Percentiles rank a stretch among this genome's conserved stretches.
Evolutionary conservation across 352 stramenopile species (phyloP).

Genomic region (Pythium sukuiense): DNA sequence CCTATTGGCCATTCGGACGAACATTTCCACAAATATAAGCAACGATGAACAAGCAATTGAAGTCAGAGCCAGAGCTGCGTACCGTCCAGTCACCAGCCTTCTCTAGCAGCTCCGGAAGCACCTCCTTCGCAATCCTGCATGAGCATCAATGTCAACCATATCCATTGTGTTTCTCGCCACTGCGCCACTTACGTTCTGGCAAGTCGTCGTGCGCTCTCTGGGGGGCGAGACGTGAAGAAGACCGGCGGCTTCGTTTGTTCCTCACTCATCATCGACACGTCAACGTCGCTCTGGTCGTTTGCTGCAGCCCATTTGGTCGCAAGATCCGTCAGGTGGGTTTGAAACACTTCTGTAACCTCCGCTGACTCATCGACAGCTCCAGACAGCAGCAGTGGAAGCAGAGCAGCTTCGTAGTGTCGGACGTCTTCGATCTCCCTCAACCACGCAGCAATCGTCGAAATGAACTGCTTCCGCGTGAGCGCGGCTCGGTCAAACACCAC

Average conservation of each 20-base stretch:
- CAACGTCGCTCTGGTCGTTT: slow-evolving; percentile 26
- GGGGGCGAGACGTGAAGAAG: slow-evolving; percentile 54
- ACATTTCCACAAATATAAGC: no score
- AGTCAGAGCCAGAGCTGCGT: not conserved
- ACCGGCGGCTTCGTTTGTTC: slow-evolving; percentile 28
- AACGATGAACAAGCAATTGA: not conserved
- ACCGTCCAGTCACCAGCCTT: slow-evolving; percentile 80
- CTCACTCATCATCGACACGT: slow-evolving; percentile 44
- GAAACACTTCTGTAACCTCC: slow-evolving; percentile 46
- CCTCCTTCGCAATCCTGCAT: slow-evolving; percentile 42
- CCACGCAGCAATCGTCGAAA: slow-evolving; percentile 59
- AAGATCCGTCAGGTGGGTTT: slow-evolving; percentile 46
- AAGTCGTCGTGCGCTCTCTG: slow-evolving; percentile 46
- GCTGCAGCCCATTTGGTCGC: slow-evolving; percentile 43
- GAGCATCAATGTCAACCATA: not conserved
- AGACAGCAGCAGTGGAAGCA: slow-evolving; percentile 72
- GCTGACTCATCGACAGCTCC: slow-evolving; percentile 69
- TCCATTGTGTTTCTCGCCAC: not conserved
- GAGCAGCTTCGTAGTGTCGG: slow-evolving; percentile 54
- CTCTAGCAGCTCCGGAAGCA: slow-evolving; percentile 61
- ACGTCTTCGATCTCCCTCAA: slow-evolving; percentile 52
- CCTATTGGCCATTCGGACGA: slow-evolving; percentile 18
- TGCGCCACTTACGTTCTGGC: slow-evolving; percentile 30
- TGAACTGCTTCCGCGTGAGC: slow-evolving; percentile 72
- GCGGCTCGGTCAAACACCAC: slow-evolving; percentile 69